Conservation (phyloP, 345 rosid species). For the Brassica rapa region DNA sequence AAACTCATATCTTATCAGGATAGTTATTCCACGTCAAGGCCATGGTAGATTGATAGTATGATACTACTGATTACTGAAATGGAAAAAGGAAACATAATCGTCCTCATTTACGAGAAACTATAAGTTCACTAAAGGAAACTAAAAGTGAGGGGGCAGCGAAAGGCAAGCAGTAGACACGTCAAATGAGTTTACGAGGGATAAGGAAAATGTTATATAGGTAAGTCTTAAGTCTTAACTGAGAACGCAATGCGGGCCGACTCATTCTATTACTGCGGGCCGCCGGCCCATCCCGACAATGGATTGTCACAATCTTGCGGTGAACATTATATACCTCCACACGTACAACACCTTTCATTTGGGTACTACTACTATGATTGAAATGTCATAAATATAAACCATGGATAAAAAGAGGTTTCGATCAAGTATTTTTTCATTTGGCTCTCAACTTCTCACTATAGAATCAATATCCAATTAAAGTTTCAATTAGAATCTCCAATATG, state of each 20-base stretch:
- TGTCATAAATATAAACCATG: neutral
- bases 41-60: too few species aligned
- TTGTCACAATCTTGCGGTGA: slow-evolving; percentile 4
- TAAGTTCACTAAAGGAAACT: too few species aligned
- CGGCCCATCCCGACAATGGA: neutral
- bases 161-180: neutral
- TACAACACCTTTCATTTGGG: neutral
- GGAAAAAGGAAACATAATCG: too few species aligned
- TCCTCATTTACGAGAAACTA: too few species aligned
- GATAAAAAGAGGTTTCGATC: neutral
- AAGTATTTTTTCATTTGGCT: neutral
- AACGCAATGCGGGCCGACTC: neutral
- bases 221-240: neutral
- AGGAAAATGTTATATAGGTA: too few species aligned
- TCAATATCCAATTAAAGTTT: neutral
- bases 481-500: neutral
- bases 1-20: too few species aligned
- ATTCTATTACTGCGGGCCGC: neutral
- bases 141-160: neutral
- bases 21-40: too few species aligned
- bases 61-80: too few species aligned
- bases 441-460: neutral
- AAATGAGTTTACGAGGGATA: neutral
- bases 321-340: neutral
- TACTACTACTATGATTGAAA: slow-evolving; percentile 15